Percentiles rank a stretch among this genome's conserved stretches.
phyloP scores from a whole-genome alignment of 352 stramenopile genomes.

The Thalassiosira livingstoniorum region DNA sequence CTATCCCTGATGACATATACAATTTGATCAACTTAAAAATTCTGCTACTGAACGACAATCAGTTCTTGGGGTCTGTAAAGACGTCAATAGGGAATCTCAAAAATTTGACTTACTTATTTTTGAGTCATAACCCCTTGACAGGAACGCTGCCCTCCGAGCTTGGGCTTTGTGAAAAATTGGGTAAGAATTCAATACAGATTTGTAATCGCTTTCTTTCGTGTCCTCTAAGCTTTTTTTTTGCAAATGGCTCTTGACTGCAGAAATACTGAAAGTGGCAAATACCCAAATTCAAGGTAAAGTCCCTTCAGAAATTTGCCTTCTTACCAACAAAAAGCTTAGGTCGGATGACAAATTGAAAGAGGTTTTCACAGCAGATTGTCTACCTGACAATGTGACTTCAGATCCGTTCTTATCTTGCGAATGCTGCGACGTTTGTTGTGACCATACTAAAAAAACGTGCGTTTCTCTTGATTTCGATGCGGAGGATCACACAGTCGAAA shows the following conservation, averaged over 20 bases:
- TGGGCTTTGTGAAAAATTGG: conserved; percentile 9
- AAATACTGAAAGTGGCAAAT: not conserved
- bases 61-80: conserved; percentile 4
- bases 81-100: not conserved
- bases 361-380: not conserved
- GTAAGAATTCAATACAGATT: conserved; percentile 2
- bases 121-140: conserved; percentile 1
- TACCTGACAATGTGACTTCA: not conserved
- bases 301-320: not conserved
- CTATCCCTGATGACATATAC: conserved; percentile 10
- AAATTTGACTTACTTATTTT: not conserved
- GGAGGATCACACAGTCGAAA: no score
- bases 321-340: not conserved
- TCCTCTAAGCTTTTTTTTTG: not conserved
- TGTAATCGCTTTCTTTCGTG: not conserved
- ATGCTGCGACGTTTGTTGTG: not conserved
- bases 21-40: not conserved
- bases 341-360: not conserved
- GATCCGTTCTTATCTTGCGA: not conserved
- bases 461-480: no score
- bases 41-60: conserved; percentile 1
- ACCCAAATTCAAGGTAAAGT: not conserved
- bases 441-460: not conserved
- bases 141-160: conserved; percentile 13
- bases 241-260: not conserved